These are phyloP conservation scores for Aureobasidium sp. DNA, from an alignment of 2,329 filamentous ascomycete species.

Conservation along the genomic window DNA sequence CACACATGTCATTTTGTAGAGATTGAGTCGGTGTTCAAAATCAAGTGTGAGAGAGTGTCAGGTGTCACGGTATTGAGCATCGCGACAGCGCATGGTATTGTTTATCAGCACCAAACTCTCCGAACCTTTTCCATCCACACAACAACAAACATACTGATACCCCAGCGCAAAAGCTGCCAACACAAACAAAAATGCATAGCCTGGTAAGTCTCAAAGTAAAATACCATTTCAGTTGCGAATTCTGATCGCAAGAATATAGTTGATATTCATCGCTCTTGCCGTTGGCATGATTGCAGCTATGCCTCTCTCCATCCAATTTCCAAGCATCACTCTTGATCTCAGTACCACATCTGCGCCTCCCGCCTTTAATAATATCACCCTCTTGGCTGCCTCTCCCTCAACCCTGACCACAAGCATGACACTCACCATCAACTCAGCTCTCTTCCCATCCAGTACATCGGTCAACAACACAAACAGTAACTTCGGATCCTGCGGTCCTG, in stretches of 20 bases:
- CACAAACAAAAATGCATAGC: background rate
- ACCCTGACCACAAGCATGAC: background rate
- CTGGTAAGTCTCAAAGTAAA: background rate
- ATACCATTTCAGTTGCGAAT: fast-evolving
- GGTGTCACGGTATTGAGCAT: background rate
- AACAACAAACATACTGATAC: background rate
- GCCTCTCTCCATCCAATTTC: background rate
- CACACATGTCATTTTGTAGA: no score
- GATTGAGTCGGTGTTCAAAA: no score
- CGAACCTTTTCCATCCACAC: background rate
- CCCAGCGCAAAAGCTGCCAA: background rate
- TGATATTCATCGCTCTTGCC: background rate
- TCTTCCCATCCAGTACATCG: background rate
- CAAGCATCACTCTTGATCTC: background rate
- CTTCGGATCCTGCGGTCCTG: background rate
- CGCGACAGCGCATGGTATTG: background rate
- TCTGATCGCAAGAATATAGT: background rate
- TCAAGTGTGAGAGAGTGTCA: background rate
- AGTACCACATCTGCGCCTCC: background rate
- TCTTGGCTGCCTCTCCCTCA: background rate
- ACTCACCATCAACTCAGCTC: background rate
- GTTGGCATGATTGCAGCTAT: background rate
- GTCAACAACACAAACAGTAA: background rate
- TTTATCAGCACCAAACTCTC: background rate
- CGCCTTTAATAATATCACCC: background rate